Conservation (phyloP, 768 basidiomycete species). For the Phaffia tasmanica region DNA sequence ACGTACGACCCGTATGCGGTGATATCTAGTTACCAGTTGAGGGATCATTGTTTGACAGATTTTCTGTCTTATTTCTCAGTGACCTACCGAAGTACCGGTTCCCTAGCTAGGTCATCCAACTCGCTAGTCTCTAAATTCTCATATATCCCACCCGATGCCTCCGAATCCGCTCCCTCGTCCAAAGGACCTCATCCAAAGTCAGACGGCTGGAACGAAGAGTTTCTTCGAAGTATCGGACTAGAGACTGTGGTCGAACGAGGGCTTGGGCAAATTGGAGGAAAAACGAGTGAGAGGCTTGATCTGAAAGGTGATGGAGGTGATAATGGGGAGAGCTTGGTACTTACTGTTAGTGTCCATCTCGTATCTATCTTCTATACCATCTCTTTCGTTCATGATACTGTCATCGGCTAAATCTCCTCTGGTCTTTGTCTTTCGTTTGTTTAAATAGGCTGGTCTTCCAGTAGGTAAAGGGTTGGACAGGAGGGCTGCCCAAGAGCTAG, state of each 20-base stretch:
- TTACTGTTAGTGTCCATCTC: conserved; percentile 12
- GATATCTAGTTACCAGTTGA: not conserved
- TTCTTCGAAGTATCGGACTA: conserved; percentile 77
- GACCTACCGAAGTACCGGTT: conserved; percentile 78
- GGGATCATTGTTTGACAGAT: not conserved
- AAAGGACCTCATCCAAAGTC: conserved; percentile 38
- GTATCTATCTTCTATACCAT: not conserved
- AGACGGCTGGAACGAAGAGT: conserved; percentile 74
- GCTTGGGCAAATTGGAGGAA: conserved; percentile 64
- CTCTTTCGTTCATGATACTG: not conserved
- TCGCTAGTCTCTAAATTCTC: conserved; percentile 95
- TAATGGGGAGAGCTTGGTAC: conserved; percentile 15
- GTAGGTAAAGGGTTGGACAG: conserved; percentile 72
- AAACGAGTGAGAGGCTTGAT: conserved; percentile 44
- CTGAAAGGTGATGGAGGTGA: not conserved
- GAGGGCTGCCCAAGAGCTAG: conserved; percentile 70
- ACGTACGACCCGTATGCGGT: conserved; percentile 14
- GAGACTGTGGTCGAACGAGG: conserved; percentile 54
- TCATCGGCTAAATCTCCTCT: not conserved
- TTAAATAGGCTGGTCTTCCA: conserved; percentile 52
- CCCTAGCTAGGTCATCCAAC: conserved; percentile 69
- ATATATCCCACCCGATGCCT: conserved; percentile 56
- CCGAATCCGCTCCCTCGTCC: conserved; percentile 28
- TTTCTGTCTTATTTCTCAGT: conserved; percentile 37
- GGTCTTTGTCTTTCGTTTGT: conserved; percentile 49